Conservation (phyloP, 228 moss, liverwort and hornwort genomes). For the Sphagnum magellanicum region DNA sequence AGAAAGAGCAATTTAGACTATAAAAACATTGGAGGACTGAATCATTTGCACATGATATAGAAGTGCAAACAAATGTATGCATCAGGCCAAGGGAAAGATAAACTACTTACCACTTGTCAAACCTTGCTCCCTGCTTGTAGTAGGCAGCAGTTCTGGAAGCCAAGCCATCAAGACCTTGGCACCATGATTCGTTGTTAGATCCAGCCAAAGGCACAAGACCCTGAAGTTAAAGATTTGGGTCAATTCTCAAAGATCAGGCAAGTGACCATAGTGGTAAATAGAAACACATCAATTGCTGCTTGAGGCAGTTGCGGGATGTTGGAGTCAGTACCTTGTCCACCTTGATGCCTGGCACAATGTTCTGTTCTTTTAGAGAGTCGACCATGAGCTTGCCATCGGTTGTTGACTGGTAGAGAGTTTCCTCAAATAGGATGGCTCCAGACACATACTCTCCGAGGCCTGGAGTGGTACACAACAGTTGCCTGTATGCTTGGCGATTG, state of each 20-base stretch:
- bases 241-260: background rate
- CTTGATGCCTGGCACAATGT: constrained; percentile 62
- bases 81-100: background rate
- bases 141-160: constrained; percentile 30
- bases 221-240: background rate
- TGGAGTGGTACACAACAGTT: constrained; percentile 45
- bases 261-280: background rate
- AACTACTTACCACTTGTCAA: constrained; percentile 43
- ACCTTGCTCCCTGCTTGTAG: constrained; percentile 48
- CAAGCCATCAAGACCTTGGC: constrained; percentile 37
- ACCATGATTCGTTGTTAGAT: constrained; percentile 67
- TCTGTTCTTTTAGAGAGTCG: constrained; percentile 23
- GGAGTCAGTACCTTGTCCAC: constrained; percentile 47
- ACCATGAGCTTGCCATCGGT: constrained; percentile 61
- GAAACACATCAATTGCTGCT: background rate
- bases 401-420: constrained; percentile 62
- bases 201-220: constrained; percentile 53
- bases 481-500: constrained; percentile 58
- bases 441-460: constrained; percentile 57
- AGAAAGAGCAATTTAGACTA: no score
- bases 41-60: no score
- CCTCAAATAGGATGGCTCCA: constrained; percentile 68
- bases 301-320: background rate
- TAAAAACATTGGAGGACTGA: no score
- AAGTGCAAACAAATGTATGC: no score